Evolutionary conservation across 2,329 filamentous ascomycete species (phyloP), one percentile per base, ranked within the genome.

Genomic region (Incumbomyces delicatus): DNA sequence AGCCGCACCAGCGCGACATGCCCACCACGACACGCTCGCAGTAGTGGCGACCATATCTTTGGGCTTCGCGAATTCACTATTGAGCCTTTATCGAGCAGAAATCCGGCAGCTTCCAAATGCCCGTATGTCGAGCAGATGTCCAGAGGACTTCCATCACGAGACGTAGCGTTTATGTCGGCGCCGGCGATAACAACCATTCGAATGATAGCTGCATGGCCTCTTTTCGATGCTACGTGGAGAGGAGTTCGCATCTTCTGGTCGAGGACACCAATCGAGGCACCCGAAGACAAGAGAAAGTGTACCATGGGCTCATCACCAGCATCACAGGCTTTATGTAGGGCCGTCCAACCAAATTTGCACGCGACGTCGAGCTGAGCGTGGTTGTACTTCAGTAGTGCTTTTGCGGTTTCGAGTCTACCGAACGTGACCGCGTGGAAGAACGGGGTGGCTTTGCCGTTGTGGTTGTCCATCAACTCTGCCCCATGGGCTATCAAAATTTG

Each of bases 1-100:
- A 60, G 53, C 14, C 57, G 51, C 12, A 61, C 59, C 30, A 60
- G 53, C 14, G 61, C 56, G 2, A 53, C 53, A 44, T 58, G 55
- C 3, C 60, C 61, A 12, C 54, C 49, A 16, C 58, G 48, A 10
- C 57, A 57, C 14, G 61, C 60, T 29, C 58, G 58, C 29, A 59
- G 57, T 7, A 63, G 50, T 10, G 60, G 54, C 1, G 58, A 61
- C 50, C 61, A 59, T 2, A 50, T 53, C 11, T 54, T 54, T 32
- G 50, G 52, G 31, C 59, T 59, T 18, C 56, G 57, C 33, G 58
- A 47, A 22, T 55, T 55, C 18, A 62, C 54, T 22, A 56, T 56
- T 2, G 52, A 53, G 1, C 50, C 54, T n/a, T 58, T 56, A 3
- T 57, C 55, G 11, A 61, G 46, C 7, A 58, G 45, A 31, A 53